A percentile compares a stretch with the other conserved stretches of the same genome.
Conservation (phyloP, 164 flowering plant genomes). For the Warburgia ugandensis region DNA sequence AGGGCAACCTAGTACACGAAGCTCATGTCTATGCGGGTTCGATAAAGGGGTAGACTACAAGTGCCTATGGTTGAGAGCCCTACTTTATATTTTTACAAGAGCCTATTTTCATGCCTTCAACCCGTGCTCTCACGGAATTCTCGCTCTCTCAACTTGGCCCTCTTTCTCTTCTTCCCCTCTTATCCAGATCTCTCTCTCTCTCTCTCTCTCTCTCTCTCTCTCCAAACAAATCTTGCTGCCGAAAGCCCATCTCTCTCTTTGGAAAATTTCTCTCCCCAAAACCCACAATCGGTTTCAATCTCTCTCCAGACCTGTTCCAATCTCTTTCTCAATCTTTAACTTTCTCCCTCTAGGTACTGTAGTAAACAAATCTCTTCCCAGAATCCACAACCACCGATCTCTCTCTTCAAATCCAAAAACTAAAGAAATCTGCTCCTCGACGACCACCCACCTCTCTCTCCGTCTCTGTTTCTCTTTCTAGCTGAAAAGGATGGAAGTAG, state of each 20-base stretch:
- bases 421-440: neutral
- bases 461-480: neutral
- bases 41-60: too few species aligned
- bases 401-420: neutral
- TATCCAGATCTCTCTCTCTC: neutral
- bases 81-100: too few species aligned
- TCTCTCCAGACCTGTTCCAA: neutral
- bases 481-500: neutral
- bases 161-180: neutral
- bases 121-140: too few species aligned
- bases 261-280: neutral
- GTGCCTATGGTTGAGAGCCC: too few species aligned
- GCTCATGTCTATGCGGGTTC: too few species aligned
- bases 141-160: neutral
- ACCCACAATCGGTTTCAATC: neutral
- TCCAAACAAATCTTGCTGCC: neutral
- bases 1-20: too few species aligned
- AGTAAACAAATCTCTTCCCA: slow-evolving; percentile 1
- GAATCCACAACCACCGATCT: neutral
- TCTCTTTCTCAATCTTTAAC: neutral
- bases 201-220: neutral
- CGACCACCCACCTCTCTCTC: neutral
- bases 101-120: too few species aligned
- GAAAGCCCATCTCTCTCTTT: neutral
- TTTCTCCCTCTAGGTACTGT: neutral